phyloP scores from a whole-genome alignment of 805 yeast species.

The Saccharomycopsis oosterbeekiorum region DNA sequence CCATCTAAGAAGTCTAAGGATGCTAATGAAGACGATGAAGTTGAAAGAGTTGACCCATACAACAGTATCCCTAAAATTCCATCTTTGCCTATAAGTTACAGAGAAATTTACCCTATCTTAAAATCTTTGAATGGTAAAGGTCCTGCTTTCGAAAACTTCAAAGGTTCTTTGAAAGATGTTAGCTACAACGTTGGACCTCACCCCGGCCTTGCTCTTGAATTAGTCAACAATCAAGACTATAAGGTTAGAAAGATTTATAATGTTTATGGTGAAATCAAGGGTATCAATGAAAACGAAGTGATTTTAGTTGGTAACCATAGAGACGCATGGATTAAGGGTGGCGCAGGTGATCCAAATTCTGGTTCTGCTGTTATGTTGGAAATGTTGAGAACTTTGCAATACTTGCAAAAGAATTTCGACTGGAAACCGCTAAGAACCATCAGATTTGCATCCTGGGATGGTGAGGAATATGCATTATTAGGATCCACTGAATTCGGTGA shows the following conservation, averaged over 20 bases:
- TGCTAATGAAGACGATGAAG: constrained; percentile 27
- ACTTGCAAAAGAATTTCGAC: constrained; percentile 28
- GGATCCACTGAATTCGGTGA: constrained; percentile 80
- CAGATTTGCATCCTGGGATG: constrained; percentile 72
- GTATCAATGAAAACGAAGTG: constrained; percentile 41
- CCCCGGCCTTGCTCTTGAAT: constrained; percentile 35
- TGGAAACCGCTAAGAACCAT: constrained; percentile 72
- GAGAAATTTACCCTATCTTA: constrained; percentile 55
- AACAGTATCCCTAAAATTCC: constrained; percentile 55
- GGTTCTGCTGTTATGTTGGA: constrained; percentile 62
- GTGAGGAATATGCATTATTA: constrained; percentile 59
- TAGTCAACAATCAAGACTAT: constrained; percentile 53
- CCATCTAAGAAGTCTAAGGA: constrained; percentile 31
- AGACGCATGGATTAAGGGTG: constrained; percentile 74
- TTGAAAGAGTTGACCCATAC: constrained; percentile 40
- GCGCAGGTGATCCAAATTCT: constrained; percentile 72
- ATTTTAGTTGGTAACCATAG: constrained; percentile 67
- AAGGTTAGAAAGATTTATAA: constrained; percentile 53
- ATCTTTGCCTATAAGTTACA: constrained; percentile 55
- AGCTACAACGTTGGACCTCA: constrained; percentile 47
- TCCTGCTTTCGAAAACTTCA: constrained; percentile 30
- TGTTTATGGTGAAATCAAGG: constrained; percentile 52
- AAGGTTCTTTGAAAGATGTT: constrained; percentile 31
- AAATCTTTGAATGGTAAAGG: constrained; percentile 52
- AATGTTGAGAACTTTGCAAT: constrained; percentile 49